These are phyloP conservation scores for Alternaria sp. DNA, from an alignment of 2,329 filamentous ascomycete genomes.

Conservation along the genomic window DNA sequence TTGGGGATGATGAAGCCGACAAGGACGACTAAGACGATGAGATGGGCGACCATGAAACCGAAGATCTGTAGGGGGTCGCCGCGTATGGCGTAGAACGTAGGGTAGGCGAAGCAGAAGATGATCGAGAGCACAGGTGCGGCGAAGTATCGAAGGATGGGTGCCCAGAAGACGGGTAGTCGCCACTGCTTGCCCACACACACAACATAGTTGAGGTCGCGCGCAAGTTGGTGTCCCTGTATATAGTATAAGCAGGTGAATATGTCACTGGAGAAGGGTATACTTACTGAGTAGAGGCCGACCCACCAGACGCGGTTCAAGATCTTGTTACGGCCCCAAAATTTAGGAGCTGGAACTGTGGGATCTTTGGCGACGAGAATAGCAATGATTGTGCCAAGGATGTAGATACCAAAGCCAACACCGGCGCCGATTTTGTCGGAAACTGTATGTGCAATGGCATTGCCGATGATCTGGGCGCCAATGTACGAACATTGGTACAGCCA, in stretches of 20 bases:
- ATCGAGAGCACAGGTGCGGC: conserved; percentile 5
- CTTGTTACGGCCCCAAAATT: conserved; percentile 43
- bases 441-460: conserved; percentile 56
- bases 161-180: conserved; percentile 58
- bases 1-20: conserved; percentile 51
- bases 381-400: conserved; percentile 47
- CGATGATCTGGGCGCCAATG: conserved; percentile 57
- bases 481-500: conserved; percentile 55
- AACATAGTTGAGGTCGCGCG: conserved; percentile 58
- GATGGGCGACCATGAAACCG: conserved; percentile 42
- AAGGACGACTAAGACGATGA: conserved; percentile 53
- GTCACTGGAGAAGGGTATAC: conserved; percentile 11
- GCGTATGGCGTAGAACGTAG: not conserved
- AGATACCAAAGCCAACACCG: conserved; percentile 58
- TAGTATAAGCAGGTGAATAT: not conserved
- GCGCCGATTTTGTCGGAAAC: conserved; percentile 51
- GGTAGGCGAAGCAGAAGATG: conserved; percentile 9
- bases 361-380: conserved; percentile 50
- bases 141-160: conserved; percentile 20
- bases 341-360: conserved; percentile 49
- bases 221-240: conserved; percentile 59
- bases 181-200: conserved; percentile 60
- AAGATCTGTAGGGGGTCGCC: conserved; percentile 8
- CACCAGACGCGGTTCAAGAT: conserved; percentile 47
- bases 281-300: conserved; percentile 59